Evolutionary conservation across 306 rosid species (phyloP), one percentile per base, ranked within the genome.

Genomic region (Quercus cerris): DNA sequence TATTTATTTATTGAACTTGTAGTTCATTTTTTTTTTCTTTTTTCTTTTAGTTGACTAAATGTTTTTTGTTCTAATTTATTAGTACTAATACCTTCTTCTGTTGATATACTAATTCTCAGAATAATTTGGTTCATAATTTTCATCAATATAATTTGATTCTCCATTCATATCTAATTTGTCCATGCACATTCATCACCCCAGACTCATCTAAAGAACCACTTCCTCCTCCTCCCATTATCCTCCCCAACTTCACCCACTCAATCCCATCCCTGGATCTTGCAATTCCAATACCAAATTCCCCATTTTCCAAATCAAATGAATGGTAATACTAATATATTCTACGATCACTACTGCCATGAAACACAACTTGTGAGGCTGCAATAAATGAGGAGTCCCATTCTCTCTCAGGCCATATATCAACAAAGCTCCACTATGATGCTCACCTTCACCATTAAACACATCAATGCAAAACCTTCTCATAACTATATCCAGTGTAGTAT

Each of bases 271-370:
- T 91, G 35, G 95, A 91, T 83, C 98, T 94, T 5, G 95, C 91
- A 58, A 91, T 81, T n/a, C 98, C 97, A 70, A 91, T 49, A 6
- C 82, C 79, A 79, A 87, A 89, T 7, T 89, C 80, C 62, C 90
- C 89, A 12, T 74, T 87, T 49, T 77, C 84, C 20, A 62, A 59
- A 78, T 94, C 92, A 76, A 91, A 89, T 12, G 97, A 91, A 82
- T 94, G 97, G 71, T 93, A 93, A 71, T 93, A 90, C 93, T 93
- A 93, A 71, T 93, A 93, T 92, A 93, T 87, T 85, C 98, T 87
- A 0, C 91, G 78, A 78, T 91, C 97, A 38, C 97, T 91, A 76
- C 51, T 90, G 27, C 82, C 84, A 79, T 94, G 97, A 76, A 78
- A 90, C 13, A 91, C 92, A 56, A 91, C 95, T 11, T 86, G 89